Base-by-base conservation (phyloP, 257 asterid genomes). In the Linaria vulgaris region DNA sequence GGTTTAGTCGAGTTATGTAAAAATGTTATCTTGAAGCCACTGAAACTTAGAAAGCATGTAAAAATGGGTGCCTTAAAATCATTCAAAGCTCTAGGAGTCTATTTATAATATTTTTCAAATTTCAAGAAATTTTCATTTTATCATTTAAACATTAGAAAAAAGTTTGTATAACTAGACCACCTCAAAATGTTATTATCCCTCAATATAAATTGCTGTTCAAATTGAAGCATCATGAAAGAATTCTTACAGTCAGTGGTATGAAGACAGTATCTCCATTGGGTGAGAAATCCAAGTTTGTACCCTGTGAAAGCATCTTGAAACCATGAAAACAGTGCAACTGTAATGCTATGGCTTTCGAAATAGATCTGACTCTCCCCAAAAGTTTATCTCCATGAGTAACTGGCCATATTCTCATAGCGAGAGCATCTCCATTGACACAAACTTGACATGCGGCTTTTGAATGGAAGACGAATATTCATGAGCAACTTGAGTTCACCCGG, bases 401-500 rank as follows among this genome's bases (percentile, higher is more conserved):
- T 6, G 19, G 67, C 16, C 67, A 15, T n/a, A n/a, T 24, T 50
- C 70, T 66, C 10, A 12, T 46, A 14, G 34, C 30, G 31, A 9
- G 24, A 57, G 50, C 30, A 34, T 49, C 61, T 55, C 39, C 55
- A 48, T n/a, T 22, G 23, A 46, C 12, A 60, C 64, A 46, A 13
- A 16, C 46, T 16, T 49, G 23, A 21, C 0, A 13, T 60, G 34
- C 25, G 9, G 59, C 23, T 64, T 55, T 30, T 16, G 22, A 45
- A 43, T 27, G 61, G 21, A 24, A 3, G 19, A 68, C 9, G 67
- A 49, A 3, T 27, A 57, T 64, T 60, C n/a, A 77, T 1, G 71
- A 69, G 38, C 64, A 74, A 67, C 72, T 59, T 2, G 82, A 73
- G 78, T 79, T 79, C 24, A 88, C 81, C 76, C 78, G 56, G 69